Percentiles rank a stretch among this genome's conserved stretches.
Evolutionary conservation across 768 basidiomycete species (phyloP).

Genomic region (Piloderma croceum): DNA sequence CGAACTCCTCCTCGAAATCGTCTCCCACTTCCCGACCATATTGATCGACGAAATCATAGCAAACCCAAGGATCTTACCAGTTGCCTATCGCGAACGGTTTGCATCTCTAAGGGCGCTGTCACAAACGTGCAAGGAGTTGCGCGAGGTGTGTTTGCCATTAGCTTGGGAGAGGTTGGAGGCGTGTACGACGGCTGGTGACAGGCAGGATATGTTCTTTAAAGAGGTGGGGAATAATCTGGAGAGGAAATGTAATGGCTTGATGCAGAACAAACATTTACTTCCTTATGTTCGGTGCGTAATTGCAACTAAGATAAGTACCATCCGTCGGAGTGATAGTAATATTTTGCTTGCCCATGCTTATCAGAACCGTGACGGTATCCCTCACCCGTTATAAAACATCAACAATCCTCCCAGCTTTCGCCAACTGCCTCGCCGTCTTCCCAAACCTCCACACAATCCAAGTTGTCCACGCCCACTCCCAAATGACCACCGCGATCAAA

Average conservation of each 20-base stretch:
- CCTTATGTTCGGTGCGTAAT: slow-evolving; percentile 25
- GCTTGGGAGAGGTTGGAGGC: slow-evolving; percentile 29
- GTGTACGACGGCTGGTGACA: slow-evolving; percentile 19
- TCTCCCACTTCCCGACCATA: slow-evolving; percentile 14
- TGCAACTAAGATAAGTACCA: too few relatives aligned
- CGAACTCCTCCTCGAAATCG: slow-evolving; percentile 23
- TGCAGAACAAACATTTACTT: slow-evolving; percentile 17
- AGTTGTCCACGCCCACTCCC: slow-evolving; percentile 25
- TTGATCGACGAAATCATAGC: too few relatives aligned
- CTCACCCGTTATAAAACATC: slow-evolving; percentile 22
- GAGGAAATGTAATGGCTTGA: slow-evolving; percentile 20
- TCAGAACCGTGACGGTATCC: slow-evolving; percentile 22
- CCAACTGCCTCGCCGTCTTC: slow-evolving; percentile 21
- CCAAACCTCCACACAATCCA: slow-evolving; percentile 29
- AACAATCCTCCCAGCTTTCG: slow-evolving; percentile 23
- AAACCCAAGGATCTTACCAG: slow-evolving; percentile 10
- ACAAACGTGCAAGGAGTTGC: slow-evolving; percentile 26
- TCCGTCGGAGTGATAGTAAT: too few relatives aligned
- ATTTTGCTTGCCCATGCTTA: not conserved
- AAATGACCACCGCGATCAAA: slow-evolving; percentile 27
- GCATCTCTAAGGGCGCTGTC: slow-evolving; percentile 29
- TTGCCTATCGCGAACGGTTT: slow-evolving; percentile 20
- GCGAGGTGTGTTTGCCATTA: slow-evolving; percentile 24
- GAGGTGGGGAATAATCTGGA: slow-evolving; percentile 19
- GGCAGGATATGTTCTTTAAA: slow-evolving; percentile 19